A percentile compares a stretch with the other conserved stretches of the same genome.
These are phyloP conservation scores for Tuber microsphaerosporum DNA, from an alignment of 495 filamentous ascomycete genomes.

Conservation along the genomic window DNA sequence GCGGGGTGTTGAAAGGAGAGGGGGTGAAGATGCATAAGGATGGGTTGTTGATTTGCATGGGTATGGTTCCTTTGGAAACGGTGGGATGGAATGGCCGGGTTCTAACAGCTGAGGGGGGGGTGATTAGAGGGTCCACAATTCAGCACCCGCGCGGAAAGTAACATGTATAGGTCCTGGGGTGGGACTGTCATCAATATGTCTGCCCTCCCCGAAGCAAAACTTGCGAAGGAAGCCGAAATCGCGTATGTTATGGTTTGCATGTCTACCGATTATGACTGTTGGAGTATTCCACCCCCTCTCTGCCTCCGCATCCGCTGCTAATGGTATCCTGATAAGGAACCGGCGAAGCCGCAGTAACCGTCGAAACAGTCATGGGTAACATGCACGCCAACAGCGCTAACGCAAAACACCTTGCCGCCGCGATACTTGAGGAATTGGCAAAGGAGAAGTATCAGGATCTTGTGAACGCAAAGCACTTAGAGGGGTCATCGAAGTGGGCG, in stretches of 20 bases:
- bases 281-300: slow-evolving; percentile 52
- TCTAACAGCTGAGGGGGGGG: neutral
- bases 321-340: slow-evolving; percentile 34
- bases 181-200: slow-evolving; percentile 96
- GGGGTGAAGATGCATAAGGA: slow-evolving; percentile 68
- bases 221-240: slow-evolving; percentile 92
- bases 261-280: slow-evolving; percentile 98
- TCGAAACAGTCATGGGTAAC: slow-evolving; percentile 94
- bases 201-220: slow-evolving; percentile 88
- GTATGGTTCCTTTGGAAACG: slow-evolving; percentile 45
- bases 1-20: slow-evolving; percentile 60
- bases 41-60: slow-evolving; percentile 85
- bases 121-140: slow-evolving; percentile 79
- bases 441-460: slow-evolving; percentile 67
- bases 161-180: slow-evolving; percentile 88
- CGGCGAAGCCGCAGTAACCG: slow-evolving; percentile 68
- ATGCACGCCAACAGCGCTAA: slow-evolving; percentile 90
- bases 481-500: slow-evolving; percentile 56
- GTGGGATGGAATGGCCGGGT: neutral
- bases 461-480: slow-evolving; percentile 70
- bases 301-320: neutral
- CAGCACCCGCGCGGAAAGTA: slow-evolving; percentile 89
- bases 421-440: slow-evolving; percentile 76
- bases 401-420: slow-evolving; percentile 73
- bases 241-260: slow-evolving; percentile 98